Conservation (phyloP, 2,329 filamentous ascomycete species). For the Trichoderma oligosporum region DNA sequence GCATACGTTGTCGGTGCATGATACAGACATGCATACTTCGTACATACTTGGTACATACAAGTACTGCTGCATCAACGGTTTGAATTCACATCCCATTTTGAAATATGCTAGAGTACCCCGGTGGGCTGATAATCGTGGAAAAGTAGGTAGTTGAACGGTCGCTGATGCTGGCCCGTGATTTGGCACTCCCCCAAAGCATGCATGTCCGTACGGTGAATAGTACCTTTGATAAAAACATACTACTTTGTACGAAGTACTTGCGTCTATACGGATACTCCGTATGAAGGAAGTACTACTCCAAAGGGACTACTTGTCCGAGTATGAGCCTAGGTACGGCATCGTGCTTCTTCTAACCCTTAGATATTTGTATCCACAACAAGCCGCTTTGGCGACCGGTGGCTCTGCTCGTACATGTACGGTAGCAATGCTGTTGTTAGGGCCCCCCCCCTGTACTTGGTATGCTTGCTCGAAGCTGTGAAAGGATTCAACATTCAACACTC, state of each 20-base stretch:
- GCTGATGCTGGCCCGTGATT: too few species aligned
- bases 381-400: background rate
- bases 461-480: background rate
- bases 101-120: background rate
- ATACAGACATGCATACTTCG: too few species aligned
- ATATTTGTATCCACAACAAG: background rate
- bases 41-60: too few species aligned
- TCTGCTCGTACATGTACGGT: too few species aligned
- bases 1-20: too few species aligned
- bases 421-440: background rate
- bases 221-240: background rate
- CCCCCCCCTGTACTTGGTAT: background rate
- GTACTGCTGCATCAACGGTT: background rate
- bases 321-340: background rate
- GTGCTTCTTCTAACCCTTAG: constrained; percentile 3
- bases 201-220: too few species aligned
- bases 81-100: background rate
- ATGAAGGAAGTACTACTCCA: background rate
- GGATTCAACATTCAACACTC: constrained; percentile 7
- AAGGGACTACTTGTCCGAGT: too few species aligned
- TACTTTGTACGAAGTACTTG: background rate
- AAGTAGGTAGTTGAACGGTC: too few species aligned
- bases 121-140: constrained; percentile 1
- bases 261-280: background rate
- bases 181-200: too few species aligned